Percentiles rank a stretch among this genome's conserved stretches.
Evolutionary conservation across 345 rosid species (phyloP).

Genomic region (Litchi chinensis): DNA sequence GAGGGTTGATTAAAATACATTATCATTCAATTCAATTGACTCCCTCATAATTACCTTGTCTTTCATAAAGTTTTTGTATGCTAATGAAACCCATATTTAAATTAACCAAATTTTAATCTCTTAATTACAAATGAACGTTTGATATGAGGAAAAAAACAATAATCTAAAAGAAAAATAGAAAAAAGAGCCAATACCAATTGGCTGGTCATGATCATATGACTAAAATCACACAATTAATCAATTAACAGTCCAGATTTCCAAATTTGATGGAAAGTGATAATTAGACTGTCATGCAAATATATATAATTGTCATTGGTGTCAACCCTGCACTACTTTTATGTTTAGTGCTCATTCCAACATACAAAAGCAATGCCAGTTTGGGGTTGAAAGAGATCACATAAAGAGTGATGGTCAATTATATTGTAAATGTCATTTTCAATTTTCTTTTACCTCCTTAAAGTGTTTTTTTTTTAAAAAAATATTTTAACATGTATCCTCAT

Average conservation of each 20-base stretch:
- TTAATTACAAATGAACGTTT: too few species aligned
- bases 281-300: background rate
- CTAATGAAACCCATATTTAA: too few species aligned
- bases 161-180: background rate
- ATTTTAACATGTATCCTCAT: background rate
- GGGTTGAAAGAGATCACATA: conserved; percentile 5
- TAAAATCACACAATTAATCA: background rate
- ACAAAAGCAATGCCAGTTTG: conserved; percentile 11
- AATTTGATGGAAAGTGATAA: conserved; percentile 1
- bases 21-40: too few species aligned
- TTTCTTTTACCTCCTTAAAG: background rate
- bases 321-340: conserved; percentile 16
- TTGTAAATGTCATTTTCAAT: conserved; percentile 27
- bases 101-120: too few species aligned
- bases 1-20: too few species aligned
- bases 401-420: conserved; percentile 12
- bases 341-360: conserved; percentile 15
- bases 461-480: too few species aligned
- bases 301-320: conserved; percentile 17
- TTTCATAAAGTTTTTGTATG: too few species aligned
- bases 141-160: background rate
- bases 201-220: conserved; percentile 2
- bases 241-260: conserved; percentile 6
- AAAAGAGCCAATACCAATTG: background rate
- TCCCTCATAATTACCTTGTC: too few species aligned